These are phyloP conservation scores for Clavariopsis aquatica DNA, from an alignment of 495 filamentous ascomycete genomes.

Conservation along the genomic window DNA sequence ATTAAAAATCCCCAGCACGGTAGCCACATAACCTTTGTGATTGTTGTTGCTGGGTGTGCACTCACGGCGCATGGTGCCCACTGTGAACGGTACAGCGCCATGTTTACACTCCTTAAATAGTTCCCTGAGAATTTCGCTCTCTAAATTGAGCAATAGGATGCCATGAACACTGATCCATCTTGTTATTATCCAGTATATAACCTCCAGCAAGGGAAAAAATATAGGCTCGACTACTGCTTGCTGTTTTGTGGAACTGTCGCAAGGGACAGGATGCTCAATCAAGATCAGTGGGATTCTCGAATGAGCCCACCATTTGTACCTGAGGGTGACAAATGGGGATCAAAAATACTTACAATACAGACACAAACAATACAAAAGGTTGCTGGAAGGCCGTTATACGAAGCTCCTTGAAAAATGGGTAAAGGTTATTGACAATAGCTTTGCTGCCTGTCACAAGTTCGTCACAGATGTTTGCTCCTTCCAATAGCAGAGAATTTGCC, in stretches of 20 bases:
- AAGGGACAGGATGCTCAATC: not conserved
- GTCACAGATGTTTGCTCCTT: not conserved
- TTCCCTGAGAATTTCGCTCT: not conserved
- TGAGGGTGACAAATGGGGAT: not conserved
- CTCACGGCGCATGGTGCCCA: not conserved
- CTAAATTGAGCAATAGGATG: not conserved
- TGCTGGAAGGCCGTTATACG: not conserved
- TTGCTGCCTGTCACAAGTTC: not conserved
- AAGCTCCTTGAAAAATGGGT: not conserved
- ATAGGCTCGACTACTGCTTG: not conserved
- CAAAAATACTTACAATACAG: not conserved
- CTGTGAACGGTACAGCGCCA: not conserved
- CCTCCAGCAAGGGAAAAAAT: not conserved
- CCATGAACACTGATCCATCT: not conserved
- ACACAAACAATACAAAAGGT: not conserved
- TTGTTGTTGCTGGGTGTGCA: not conserved
- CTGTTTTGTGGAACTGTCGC: not conserved
- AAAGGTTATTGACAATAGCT: not conserved
- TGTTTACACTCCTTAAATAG: not conserved
- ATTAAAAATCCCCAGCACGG: not conserved
- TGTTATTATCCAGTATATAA: not conserved
- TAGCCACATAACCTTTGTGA: not conserved
- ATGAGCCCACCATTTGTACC: not conserved
- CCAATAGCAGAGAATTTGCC: not conserved
- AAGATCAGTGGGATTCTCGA: not conserved